Conservation (phyloP, 495 filamentous ascomycete species). For the Aspergillus wentii region DNA sequence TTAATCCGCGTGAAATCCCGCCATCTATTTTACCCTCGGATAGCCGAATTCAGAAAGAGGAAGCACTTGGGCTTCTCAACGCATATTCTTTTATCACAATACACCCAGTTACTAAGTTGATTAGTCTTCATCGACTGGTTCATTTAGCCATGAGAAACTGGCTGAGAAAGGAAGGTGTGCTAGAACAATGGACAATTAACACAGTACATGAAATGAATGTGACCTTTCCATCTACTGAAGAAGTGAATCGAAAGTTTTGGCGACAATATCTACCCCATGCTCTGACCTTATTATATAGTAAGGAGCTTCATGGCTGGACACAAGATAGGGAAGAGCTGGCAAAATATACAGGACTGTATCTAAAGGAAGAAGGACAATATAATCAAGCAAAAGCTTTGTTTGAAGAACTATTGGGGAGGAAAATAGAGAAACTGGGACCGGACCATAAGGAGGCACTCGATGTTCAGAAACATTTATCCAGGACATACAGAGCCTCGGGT, state of each 20-base stretch:
- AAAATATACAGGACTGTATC: no score
- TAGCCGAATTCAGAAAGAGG: conserved; percentile 3
- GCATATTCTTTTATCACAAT: conserved; percentile 16
- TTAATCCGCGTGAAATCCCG: conserved; percentile 25
- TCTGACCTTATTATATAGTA: conserved; percentile 1
- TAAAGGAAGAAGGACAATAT: no score
- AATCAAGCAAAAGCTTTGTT: neutral
- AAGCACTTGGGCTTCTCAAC: conserved; percentile 13
- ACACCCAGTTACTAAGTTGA: neutral
- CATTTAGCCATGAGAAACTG: conserved; percentile 20
- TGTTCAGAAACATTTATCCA: no score
- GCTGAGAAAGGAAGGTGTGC: conserved; percentile 2
- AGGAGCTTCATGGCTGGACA: neutral
- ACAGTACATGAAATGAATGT: neutral
- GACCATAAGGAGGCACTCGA: no score
- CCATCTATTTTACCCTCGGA: conserved; percentile 26
- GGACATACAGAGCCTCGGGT: no score
- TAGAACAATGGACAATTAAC: neutral
- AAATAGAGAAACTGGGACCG: neutral
- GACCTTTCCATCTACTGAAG: conserved; percentile 5
- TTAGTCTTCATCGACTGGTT: conserved; percentile 14
- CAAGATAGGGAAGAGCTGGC: no score
- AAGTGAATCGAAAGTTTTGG: conserved; percentile 8
- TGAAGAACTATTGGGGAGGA: neutral
- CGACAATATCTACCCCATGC: conserved; percentile 9